Conservation (phyloP, 495 filamentous ascomycete species). For the Trichoderma gamsii region DNA sequence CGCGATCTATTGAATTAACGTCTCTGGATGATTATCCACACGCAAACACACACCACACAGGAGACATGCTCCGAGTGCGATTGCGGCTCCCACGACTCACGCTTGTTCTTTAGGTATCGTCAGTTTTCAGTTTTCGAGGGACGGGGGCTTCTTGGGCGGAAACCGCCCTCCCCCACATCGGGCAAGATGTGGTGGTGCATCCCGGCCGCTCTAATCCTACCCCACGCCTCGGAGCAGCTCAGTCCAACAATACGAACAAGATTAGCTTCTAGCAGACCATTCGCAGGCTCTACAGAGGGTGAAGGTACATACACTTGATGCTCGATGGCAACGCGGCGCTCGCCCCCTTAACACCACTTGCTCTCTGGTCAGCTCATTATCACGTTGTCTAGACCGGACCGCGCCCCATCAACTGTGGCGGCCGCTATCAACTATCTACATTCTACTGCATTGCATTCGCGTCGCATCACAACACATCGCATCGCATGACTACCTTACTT, state of each 20-base stretch:
- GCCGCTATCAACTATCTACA: not conserved
- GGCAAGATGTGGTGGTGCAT: not conserved
- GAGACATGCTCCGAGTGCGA: not conserved
- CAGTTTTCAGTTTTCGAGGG: not conserved
- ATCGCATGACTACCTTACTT: too few relatives aligned
- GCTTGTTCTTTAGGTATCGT: not conserved
- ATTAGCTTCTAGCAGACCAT: not conserved
- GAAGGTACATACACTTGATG: not conserved
- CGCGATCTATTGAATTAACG: slow-evolving; percentile 9
- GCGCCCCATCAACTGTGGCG: not conserved
- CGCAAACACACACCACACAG: not conserved
- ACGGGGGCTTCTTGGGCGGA: not conserved
- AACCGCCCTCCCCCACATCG: not conserved
- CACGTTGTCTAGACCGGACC: not conserved
- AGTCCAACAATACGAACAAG: not conserved
- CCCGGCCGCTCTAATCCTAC: not conserved
- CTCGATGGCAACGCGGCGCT: not conserved
- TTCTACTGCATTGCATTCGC: not conserved
- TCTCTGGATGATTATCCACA: not conserved
- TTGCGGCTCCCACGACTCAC: not conserved
- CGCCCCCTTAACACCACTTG: not conserved
- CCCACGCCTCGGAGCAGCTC: not conserved
- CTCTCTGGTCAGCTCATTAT: not conserved
- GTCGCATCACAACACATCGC: too few relatives aligned
- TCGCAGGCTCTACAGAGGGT: not conserved